Evolutionary conservation across 2,329 filamentous ascomycete genomes (phyloP), one percentile per base, ranked within the genome.

Genomic region (Ambrosiella xylebori): DNA sequence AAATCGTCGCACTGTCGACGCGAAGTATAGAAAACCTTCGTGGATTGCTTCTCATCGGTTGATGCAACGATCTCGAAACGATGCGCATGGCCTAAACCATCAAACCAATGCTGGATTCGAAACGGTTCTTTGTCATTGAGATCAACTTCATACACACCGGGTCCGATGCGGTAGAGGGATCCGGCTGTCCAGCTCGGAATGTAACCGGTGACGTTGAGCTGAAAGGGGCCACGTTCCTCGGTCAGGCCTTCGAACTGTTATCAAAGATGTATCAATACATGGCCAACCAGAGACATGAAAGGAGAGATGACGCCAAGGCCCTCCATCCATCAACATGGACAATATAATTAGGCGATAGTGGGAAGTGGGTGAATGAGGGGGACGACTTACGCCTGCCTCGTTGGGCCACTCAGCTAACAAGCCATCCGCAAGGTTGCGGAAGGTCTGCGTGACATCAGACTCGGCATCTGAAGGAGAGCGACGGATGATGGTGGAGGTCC

Each of bases 81-180:
- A 69, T 91, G 85, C 0, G 80, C 74, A 58, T 86, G 79, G 2
- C 80, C 77, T 60, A 88, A 81, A 5, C 85, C 85, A 66, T 93
- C 88, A 63, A 93, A 93, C 87, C 87, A 93, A 67, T 93, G 86
- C 1, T 75, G 78, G 11, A 83, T 73, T 38, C 74, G 72, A 64
- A 82, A 82, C 0, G 74, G 17, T 78, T 38, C 39, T 7, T 37
- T 11, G 12, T 6, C 39, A 11, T 59, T 44, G 1, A 58, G 54
- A n/a, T 81, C 73, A 2, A 88, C 70, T 41, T 76, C 76, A 66
- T 77, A 79, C 36, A 78, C 75, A 0, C 86, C 85, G 0, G 86
- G 85, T 0, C 88, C 87, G 0, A 84, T 89, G 27, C 87, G 78
- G 67, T 84, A 91, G 0, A 93, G 74, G 1, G 78, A 74, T 1